These are phyloP conservation scores for Medicago lupulina DNA, from an alignment of 306 rosid species.

Conservation along the genomic window DNA sequence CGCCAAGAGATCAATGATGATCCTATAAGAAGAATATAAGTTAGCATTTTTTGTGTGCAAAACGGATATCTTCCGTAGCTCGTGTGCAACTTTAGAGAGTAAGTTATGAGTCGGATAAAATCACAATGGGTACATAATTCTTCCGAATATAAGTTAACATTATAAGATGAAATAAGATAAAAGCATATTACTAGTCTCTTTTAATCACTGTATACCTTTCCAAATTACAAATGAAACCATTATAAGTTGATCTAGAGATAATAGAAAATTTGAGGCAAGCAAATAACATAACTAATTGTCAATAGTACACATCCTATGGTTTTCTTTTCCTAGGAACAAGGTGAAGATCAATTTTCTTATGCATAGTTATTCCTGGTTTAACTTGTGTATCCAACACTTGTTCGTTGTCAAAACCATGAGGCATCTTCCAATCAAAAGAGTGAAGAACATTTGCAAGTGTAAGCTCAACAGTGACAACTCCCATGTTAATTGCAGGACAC, in stretches of 20 bases:
- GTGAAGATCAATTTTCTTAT: constrained; percentile 45
- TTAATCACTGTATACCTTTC: too few relatives aligned
- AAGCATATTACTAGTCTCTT: too few relatives aligned
- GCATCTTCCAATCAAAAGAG: constrained; percentile 46
- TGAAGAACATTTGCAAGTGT: constrained; percentile 47
- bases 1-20: too few relatives aligned
- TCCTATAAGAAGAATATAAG: too few relatives aligned
- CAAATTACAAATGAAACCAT: too few relatives aligned
- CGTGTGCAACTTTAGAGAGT: too few relatives aligned
- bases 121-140: too few relatives aligned
- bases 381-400: constrained; percentile 42
- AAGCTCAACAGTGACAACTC: constrained; percentile 28
- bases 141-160: too few relatives aligned
- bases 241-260: background rate
- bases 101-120: too few relatives aligned
- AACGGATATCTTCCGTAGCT: too few relatives aligned
- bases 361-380: constrained; percentile 42
- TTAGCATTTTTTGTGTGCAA: too few relatives aligned
- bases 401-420: background rate
- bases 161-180: too few relatives aligned
- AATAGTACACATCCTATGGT: background rate
- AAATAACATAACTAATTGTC: background rate
- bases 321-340: constrained; percentile 19
- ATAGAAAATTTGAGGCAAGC: background rate
- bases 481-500: constrained; percentile 46